These are phyloP conservation scores for Suillus subluteus DNA, from an alignment of 768 basidiomycete species.

Conservation along the genomic window DNA sequence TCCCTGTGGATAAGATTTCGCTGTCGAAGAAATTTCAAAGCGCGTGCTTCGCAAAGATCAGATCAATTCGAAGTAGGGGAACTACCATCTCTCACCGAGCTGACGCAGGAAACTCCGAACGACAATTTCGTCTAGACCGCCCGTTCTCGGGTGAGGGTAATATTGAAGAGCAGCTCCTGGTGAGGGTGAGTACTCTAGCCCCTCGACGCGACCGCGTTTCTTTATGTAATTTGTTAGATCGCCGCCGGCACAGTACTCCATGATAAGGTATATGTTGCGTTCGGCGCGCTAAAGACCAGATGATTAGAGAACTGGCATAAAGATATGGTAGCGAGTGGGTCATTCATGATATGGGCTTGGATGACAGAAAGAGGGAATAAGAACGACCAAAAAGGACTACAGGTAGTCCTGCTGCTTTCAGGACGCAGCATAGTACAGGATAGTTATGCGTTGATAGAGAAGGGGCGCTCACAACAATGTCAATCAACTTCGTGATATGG, in stretches of 20 bases:
- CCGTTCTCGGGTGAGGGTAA: conserved; percentile 89
- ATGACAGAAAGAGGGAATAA: neutral
- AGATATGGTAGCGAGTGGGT: neutral
- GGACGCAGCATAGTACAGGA: neutral
- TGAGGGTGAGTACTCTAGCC: conserved; percentile 78
- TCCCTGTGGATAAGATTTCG: conserved; percentile 94
- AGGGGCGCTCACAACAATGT: conserved; percentile 74
- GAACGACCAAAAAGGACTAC: neutral
- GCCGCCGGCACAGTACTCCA: conserved; percentile 96
- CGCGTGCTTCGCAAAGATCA: conserved; percentile 61
- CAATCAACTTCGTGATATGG: conserved; percentile 90
- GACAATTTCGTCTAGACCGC: conserved; percentile 88
- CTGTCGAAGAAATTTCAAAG: conserved; percentile 88
- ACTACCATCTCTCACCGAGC: conserved; percentile 56
- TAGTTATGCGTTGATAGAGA: conserved; percentile 7
- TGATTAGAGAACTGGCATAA: conserved; percentile 12
- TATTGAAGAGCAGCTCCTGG: conserved; percentile 75
- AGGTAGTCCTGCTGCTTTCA: neutral
- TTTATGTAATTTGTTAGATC: conserved; percentile 97
- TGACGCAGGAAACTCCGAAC: conserved; percentile 93
- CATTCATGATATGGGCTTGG: neutral
- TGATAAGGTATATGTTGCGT: conserved; percentile 88
- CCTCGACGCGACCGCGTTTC: conserved; percentile 92
- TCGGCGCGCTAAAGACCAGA: conserved; percentile 59
- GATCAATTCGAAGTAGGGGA: neutral